Evolutionary conservation across 2,329 filamentous ascomycete species (phyloP), one percentile per base, ranked within the genome.

Genomic region (Botrytis deweyae): DNA sequence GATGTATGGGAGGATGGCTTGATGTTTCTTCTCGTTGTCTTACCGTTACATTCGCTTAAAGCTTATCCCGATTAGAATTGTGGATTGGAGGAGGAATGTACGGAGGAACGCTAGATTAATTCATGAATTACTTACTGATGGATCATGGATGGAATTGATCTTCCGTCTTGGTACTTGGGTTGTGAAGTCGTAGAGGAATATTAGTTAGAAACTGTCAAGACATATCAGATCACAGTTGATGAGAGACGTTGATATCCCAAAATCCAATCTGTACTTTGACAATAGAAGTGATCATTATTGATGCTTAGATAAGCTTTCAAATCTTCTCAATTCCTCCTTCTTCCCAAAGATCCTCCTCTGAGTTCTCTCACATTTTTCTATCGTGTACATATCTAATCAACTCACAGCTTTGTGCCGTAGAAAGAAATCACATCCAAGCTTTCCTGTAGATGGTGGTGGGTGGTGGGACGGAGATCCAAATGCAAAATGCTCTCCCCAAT

Each of bases 1-100:
- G 40, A 58, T 58, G 52, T n/a, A 58, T 42, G 40, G 40, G 40
- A 42, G 40, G 40, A 42, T 58, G 52, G 52, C 4, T 52, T n/a
- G 49, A n/a, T 63, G 25, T 44, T 63, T 64, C 62, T 46, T 64
- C 62, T 65, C 14, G 40, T 33, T 46, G 62, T 65, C n/a, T 58
- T 58, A 25, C 62, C 29, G 62, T 65, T 65, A 65, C 62, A 65
- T 40, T 46, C 62, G 62, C 62, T 65, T 65, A 65, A 65, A 12
- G 62, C n/a, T 46, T 64, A 18, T 64, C 62, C 62, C 7, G 22
- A 18, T 63, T 36, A 36, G 36, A 40, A 63, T 42, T 58, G 36
- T 40, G 59, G 59, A 18, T 63, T 42, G 36, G 61, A 29, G 49
- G 33, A 33, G 0, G 33, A 33, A 33, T 33, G 33, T 33, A 33